These are phyloP conservation scores for Tubosaeta brunneosetosa DNA, from an alignment of 768 basidiomycete genomes.

Conservation along the genomic window DNA sequence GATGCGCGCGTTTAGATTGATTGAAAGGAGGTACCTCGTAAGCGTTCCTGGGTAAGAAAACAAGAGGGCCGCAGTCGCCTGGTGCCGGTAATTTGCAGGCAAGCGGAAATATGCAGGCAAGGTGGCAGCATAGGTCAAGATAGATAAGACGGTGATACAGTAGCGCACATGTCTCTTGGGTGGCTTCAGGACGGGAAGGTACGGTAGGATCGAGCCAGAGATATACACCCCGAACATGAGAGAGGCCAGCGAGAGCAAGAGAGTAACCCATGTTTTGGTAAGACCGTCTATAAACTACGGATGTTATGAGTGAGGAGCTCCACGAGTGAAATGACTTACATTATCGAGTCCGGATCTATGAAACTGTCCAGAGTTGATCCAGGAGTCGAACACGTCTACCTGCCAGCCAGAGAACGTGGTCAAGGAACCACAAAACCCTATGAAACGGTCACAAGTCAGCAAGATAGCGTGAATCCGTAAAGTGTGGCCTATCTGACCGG, in stretches of 20 bases:
- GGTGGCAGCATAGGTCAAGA: constrained; percentile 68
- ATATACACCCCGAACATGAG: constrained; percentile 70
- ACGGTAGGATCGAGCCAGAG: constrained; percentile 38
- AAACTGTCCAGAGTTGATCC: constrained; percentile 61
- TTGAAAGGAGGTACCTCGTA: constrained; percentile 74
- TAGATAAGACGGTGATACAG: constrained; percentile 47
- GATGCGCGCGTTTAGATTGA: constrained; percentile 60
- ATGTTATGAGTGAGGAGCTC: constrained; percentile 2
- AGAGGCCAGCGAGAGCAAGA: constrained; percentile 71
- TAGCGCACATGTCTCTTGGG: constrained; percentile 46
- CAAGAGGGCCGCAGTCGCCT: constrained; percentile 81
- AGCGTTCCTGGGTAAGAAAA: constrained; percentile 89
- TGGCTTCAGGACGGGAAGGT: constrained; percentile 39
- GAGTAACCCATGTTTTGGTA: constrained; percentile 73
- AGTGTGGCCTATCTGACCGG: constrained; percentile 46
- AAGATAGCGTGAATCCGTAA: background rate
- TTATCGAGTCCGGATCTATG: constrained; percentile 63
- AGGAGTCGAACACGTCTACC: constrained; percentile 78
- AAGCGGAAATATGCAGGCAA: constrained; percentile 77
- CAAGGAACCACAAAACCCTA: constrained; percentile 92
- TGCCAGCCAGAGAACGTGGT: constrained; percentile 99
- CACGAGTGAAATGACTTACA: constrained; percentile 41
- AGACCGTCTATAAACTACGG: constrained; percentile 82
- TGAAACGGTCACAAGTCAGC: background rate
- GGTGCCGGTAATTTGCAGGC: constrained; percentile 61